A percentile compares a stretch with the other conserved stretches of the same genome.
Conservation (phyloP, 2,329 filamentous ascomycete species). For the Diaporthe ampelina region DNA sequence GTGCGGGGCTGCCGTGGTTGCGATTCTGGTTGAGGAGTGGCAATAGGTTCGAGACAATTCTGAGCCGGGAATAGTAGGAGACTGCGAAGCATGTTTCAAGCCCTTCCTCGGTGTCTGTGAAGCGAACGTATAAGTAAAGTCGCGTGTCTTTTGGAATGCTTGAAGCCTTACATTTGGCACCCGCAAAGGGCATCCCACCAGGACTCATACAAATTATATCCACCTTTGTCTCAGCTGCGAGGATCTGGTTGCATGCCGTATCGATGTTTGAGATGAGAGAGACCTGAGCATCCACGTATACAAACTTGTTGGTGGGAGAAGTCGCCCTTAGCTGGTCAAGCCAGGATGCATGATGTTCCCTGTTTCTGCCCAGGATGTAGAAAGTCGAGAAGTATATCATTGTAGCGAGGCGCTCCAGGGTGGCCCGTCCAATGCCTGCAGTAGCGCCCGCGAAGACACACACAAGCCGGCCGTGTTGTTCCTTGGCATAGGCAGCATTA, state of each 20-base stretch:
- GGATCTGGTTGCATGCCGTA: slow-evolving; percentile 42
- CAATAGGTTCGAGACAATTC: slow-evolving; percentile 50
- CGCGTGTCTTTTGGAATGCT: not conserved
- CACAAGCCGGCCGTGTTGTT: slow-evolving; percentile 7
- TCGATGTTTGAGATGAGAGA: slow-evolving; percentile 47
- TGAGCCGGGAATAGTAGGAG: slow-evolving; percentile 51
- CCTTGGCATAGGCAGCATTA: not conserved
- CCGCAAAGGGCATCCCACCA: slow-evolving; percentile 44
- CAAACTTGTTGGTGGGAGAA: slow-evolving; percentile 42
- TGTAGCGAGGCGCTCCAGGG: slow-evolving; percentile 45
- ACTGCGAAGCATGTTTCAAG: slow-evolving; percentile 49
- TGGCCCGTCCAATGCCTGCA: slow-evolving; percentile 34
- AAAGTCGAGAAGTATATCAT: slow-evolving; percentile 42
- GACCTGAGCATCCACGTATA: slow-evolving; percentile 49
- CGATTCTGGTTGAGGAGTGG: slow-evolving; percentile 48
- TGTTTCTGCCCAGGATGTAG: slow-evolving; percentile 46
- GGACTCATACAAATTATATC: slow-evolving; percentile 49
- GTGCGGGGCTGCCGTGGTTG: slow-evolving; percentile 42
- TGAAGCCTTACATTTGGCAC: slow-evolving; percentile 42
- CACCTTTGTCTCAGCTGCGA: slow-evolving; percentile 42
- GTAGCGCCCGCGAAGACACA: slow-evolving; percentile 26
- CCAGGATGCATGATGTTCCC: slow-evolving; percentile 37
- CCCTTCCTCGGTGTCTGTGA: slow-evolving; percentile 50
- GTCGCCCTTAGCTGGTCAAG: slow-evolving; percentile 38
- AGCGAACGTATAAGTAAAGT: not conserved